These are phyloP conservation scores for Globisporangium perplexum DNA, from an alignment of 352 stramenopile genomes.

Conservation along the genomic window DNA sequence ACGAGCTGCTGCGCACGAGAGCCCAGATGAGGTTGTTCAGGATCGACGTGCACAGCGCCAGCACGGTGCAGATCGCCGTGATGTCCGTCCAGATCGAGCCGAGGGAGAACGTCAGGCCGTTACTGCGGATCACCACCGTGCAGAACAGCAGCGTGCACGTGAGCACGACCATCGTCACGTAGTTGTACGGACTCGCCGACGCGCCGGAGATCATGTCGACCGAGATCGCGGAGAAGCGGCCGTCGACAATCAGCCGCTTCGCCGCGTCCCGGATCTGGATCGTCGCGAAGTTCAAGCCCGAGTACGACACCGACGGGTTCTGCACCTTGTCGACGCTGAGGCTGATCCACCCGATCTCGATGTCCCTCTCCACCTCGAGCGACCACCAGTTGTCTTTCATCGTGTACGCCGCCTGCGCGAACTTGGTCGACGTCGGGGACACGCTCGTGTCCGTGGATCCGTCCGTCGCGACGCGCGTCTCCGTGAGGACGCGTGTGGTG, in stretches of 20 bases:
- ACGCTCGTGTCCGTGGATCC: not conserved
- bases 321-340: conserved; percentile 64
- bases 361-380: conserved; percentile 41
- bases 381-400: conserved; percentile 29
- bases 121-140: conserved; percentile 74
- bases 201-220: conserved; percentile 56
- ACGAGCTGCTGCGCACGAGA: conserved; percentile 53
- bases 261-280: conserved; percentile 50
- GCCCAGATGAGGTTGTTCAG: conserved; percentile 86
- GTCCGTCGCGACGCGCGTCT: not conserved
- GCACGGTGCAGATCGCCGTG: conserved; percentile 78
- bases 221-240: conserved; percentile 67
- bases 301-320: conserved; percentile 66
- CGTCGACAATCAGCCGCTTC: conserved; percentile 48
- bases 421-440: not conserved
- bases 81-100: conserved; percentile 86
- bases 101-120: conserved; percentile 77
- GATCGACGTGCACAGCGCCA: conserved; percentile 64
- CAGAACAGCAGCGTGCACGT: conserved; percentile 78
- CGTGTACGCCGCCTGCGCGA: conserved; percentile 6
- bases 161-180: conserved; percentile 84
- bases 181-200: conserved; percentile 82
- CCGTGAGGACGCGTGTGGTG: not conserved
- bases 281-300: conserved; percentile 53
- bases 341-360: conserved; percentile 64